Conservation (phyloP, 805 yeast species). For the Ogataea paraovalis region DNA sequence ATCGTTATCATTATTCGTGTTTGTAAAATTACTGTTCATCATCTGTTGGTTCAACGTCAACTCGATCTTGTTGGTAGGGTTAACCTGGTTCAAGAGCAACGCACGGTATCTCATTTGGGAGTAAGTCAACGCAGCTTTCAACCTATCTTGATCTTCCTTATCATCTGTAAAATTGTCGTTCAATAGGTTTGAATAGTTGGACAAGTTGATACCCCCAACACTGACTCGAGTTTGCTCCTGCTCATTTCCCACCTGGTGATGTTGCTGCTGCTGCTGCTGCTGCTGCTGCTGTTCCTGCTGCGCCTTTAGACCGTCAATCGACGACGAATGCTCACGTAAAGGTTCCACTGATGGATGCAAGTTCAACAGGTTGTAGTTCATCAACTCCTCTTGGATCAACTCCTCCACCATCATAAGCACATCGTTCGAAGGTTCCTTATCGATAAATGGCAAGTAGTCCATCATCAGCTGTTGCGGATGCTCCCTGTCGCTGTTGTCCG, state of each 20-base stretch:
- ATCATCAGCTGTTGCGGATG: not conserved
- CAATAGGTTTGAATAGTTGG: slow-evolving; percentile 16
- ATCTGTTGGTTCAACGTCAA: slow-evolving; percentile 2
- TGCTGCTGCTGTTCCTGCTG: too few species aligned
- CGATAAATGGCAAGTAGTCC: slow-evolving; percentile 25
- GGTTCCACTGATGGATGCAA: slow-evolving; percentile 12
- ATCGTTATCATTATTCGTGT: not conserved
- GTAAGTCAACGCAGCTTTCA: slow-evolving; percentile 39
- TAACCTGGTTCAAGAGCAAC: slow-evolving; percentile 24
- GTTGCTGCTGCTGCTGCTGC: too few species aligned
- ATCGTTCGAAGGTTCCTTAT: slow-evolving; percentile 18
- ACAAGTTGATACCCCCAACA: slow-evolving; percentile 16
- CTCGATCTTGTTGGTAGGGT: slow-evolving; percentile 1
- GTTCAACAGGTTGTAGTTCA: slow-evolving; percentile 9
- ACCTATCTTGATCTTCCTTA: slow-evolving; percentile 7
- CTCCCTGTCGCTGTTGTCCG: not conserved
- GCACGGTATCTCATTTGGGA: slow-evolving; percentile 37
- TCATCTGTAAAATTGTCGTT: slow-evolving; percentile 12
- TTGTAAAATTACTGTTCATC: not conserved
- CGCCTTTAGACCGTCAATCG: too few species aligned
- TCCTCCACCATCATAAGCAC: slow-evolving; percentile 17
- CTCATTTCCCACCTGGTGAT: not conserved
- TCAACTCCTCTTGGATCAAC: slow-evolving; percentile 21
- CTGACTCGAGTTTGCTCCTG: not conserved
- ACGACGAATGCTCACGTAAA: not conserved